Evolutionary conservation across 495 filamentous ascomycete genomes (phyloP).

Genomic region (Acidiella bohemica): DNA sequence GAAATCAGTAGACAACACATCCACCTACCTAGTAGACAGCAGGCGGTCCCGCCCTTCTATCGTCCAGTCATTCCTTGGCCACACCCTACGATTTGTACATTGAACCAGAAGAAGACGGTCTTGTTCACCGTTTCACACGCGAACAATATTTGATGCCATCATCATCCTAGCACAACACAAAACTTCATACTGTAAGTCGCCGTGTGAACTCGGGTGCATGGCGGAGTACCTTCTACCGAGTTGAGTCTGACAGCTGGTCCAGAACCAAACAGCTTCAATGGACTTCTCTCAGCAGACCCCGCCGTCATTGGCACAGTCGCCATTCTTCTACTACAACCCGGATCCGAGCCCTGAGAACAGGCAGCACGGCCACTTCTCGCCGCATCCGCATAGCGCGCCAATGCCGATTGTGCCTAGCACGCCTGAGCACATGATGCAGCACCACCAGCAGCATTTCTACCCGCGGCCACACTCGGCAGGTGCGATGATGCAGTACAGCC

Average conservation of each 20-base stretch:
- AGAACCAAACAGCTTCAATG: slow-evolving; percentile 18
- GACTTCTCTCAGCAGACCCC: slow-evolving; percentile 40
- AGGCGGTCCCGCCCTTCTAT: slow-evolving; percentile 2
- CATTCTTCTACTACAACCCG: slow-evolving; percentile 86
- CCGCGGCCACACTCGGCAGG: slow-evolving; percentile 50
- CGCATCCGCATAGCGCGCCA: slow-evolving; percentile 41
- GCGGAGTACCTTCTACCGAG: no score
- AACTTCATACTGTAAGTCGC: background rate
- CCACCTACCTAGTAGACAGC: slow-evolving; percentile 7
- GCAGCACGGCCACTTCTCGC: slow-evolving; percentile 72
- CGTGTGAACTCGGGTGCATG: no score
- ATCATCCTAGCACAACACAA: background rate
- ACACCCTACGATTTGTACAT: no score
- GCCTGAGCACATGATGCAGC: slow-evolving; percentile 26
- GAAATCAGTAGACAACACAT: no score
- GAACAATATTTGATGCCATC: no score
- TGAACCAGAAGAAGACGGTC: no score
- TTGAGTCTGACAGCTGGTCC: no score
- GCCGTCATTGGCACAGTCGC: slow-evolving; percentile 56
- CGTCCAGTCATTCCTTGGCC: slow-evolving; percentile 16
- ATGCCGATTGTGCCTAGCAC: slow-evolving; percentile 29
- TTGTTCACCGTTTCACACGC: no score
- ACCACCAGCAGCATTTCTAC: slow-evolving; percentile 46
- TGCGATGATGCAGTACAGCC: slow-evolving; percentile 31
- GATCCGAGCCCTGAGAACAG: slow-evolving; percentile 60